These are phyloP conservation scores for Cystobasidium sp. DNA, from an alignment of 1,284 basidiomycete genomes.

Conservation along the genomic window DNA sequence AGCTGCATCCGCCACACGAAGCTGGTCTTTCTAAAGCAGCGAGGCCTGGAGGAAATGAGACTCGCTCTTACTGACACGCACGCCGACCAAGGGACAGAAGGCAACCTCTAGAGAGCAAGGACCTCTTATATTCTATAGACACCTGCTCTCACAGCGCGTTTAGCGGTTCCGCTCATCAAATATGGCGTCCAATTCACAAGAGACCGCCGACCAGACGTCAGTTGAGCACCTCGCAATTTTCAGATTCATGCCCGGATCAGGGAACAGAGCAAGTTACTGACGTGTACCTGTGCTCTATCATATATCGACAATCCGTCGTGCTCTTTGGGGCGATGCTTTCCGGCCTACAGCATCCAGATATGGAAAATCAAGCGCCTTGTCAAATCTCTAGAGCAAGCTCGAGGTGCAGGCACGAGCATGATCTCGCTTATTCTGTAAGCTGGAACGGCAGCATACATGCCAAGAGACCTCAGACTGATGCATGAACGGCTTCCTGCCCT, in stretches of 20 bases:
- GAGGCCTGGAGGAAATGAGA: too few relatives aligned
- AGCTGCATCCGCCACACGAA: too few relatives aligned
- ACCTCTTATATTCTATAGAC: not conserved
- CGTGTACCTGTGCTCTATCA: not conserved
- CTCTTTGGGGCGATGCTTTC: not conserved
- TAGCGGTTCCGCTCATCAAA: not conserved
- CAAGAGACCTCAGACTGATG: not conserved
- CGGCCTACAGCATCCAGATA: slow-evolving; percentile 55
- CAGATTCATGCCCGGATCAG: not conserved
- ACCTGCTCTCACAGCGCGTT: not conserved
- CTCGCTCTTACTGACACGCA: too few relatives aligned
- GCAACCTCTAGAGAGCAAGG: not conserved
- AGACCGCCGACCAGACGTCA: slow-evolving; percentile 44
- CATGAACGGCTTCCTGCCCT: not conserved
- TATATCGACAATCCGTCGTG: not conserved
- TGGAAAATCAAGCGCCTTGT: slow-evolving; percentile 99
- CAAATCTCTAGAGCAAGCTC: slow-evolving; percentile 87
- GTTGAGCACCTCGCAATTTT: slow-evolving; percentile 21
- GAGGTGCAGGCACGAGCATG: slow-evolving; percentile 98
- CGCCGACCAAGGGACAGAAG: too few relatives aligned
- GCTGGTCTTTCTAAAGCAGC: too few relatives aligned
- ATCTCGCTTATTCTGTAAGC: slow-evolving; percentile 61
- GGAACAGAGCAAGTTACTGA: not conserved
- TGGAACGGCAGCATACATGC: not conserved
- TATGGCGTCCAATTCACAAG: slow-evolving; percentile 43